Evolutionary conservation across 331 rosid genomes (phyloP).

Genomic region (Pyrus hybrid): DNA sequence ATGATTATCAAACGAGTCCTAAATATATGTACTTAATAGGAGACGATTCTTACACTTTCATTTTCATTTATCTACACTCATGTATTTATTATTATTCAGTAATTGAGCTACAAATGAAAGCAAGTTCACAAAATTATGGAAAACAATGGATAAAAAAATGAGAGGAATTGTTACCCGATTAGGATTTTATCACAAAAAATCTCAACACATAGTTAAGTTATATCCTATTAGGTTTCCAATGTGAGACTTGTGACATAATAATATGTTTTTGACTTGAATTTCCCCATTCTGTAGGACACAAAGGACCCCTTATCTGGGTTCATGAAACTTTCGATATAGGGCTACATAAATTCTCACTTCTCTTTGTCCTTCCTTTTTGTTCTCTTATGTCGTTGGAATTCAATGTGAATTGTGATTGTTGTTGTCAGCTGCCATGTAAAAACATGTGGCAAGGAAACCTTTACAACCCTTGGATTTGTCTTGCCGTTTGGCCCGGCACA

Average conservation of each 20-base stretch:
- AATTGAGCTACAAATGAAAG: no score
- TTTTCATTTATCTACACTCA: no score
- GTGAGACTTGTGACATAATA: background rate
- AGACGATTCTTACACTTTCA: no score
- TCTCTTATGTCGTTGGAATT: background rate
- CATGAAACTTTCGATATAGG: background rate
- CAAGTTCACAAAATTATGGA: no score
- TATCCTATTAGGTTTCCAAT: no score
- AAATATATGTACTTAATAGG: no score
- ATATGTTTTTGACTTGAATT: conserved; percentile 5
- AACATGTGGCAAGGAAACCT: background rate
- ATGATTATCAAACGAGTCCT: no score
- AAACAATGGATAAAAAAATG: no score
- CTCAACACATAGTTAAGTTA: no score
- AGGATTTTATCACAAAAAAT: no score
- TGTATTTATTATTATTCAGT: no score
- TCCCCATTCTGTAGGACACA: background rate
- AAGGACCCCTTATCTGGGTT: conserved; percentile 6
- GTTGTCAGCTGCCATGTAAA: background rate
- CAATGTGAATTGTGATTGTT: conserved; percentile 4
- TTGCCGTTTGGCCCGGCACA: background rate
- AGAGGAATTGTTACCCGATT: no score
- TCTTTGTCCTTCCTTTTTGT: conserved; percentile 13
- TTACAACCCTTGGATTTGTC: background rate
- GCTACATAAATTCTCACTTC: background rate